Evolutionary conservation across 352 stramenopile genomes (phyloP).

Genomic region (Globisporangium canariense): DNA sequence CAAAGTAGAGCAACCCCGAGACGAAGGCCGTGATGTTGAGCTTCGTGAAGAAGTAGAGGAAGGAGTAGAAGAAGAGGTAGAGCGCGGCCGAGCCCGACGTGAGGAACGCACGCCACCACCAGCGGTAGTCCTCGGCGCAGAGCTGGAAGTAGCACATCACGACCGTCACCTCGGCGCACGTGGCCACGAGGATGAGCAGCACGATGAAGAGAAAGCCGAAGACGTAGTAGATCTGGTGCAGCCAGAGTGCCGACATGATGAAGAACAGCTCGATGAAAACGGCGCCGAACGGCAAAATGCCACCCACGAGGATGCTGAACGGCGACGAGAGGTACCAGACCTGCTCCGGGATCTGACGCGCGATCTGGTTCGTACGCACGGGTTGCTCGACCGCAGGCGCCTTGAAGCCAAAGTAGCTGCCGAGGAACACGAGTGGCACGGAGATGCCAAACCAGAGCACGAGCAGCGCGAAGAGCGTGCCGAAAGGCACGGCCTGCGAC

Average conservation of each 20-base stretch:
- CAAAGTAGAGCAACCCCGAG: conserved; percentile 97
- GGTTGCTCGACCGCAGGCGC: conserved; percentile 84
- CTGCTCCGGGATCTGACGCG: conserved; percentile 90
- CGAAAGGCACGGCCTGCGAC: conserved; percentile 92
- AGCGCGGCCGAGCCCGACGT: conserved; percentile 94
- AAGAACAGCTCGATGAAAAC: conserved; percentile 99
- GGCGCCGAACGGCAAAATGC: conserved; percentile 98
- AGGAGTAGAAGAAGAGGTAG: conserved; percentile 99
- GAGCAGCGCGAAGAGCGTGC: conserved; percentile 96
- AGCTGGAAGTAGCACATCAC: conserved; percentile 99
- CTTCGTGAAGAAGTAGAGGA: conserved; percentile 98
- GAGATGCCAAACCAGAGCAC: conserved; percentile 98
- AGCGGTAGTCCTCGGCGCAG: conserved; percentile 99
- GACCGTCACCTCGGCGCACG: conserved; percentile 98
- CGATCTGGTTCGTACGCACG: conserved; percentile 89
- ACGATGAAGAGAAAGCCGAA: conserved; percentile 99
- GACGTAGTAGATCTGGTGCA: conserved; percentile 99
- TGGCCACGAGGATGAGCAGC: conserved; percentile 96
- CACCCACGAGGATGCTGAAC: conserved; percentile 95
- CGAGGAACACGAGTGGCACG: conserved; percentile 97
- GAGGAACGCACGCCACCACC: conserved; percentile 97
- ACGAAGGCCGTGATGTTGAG: conserved; percentile 96
- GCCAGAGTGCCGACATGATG: conserved; percentile 99
- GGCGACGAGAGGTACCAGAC: conserved; percentile 95
- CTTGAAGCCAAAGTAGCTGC: conserved; percentile 96